phyloP scores from a whole-genome alignment of 2,329 filamentous ascomycete species.

The Colletotrichum liaoningense region DNA sequence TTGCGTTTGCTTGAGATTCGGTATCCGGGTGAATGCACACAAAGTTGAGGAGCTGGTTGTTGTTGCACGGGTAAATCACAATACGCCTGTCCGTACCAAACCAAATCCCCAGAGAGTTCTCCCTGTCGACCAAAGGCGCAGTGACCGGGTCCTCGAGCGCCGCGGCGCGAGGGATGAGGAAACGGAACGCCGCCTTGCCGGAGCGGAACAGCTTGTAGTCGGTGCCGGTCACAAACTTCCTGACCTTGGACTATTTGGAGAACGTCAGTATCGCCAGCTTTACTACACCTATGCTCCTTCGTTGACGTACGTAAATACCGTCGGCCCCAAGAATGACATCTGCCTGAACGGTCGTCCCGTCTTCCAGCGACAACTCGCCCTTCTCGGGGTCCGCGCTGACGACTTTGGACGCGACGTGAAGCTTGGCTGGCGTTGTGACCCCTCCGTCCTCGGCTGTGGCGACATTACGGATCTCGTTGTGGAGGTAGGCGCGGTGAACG shows the following conservation, averaged over 20 bases:
- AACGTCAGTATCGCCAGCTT: neutral
- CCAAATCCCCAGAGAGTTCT: conserved; percentile 51
- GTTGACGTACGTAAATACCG: conserved; percentile 57
- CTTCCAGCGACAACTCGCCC: conserved; percentile 56
- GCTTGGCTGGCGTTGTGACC: conserved; percentile 47
- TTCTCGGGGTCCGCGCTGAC: conserved; percentile 53
- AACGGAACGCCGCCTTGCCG: conserved; percentile 68
- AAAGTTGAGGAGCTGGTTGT: conserved; percentile 59
- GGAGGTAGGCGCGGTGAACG: conserved; percentile 62
- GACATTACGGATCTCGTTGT: conserved; percentile 58
- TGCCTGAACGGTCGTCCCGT: conserved; percentile 54
- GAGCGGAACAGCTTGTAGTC: conserved; percentile 50
- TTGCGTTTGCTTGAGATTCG: conserved; percentile 47
- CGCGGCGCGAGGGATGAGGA: conserved; percentile 54
- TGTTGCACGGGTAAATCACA: conserved; percentile 59
- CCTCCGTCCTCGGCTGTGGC: conserved; percentile 52
- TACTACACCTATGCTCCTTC: conserved; percentile 40
- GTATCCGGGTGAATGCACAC: conserved; percentile 63
- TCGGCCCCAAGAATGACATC: conserved; percentile 67
- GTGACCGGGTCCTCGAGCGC: conserved; percentile 48
- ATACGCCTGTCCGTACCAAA: conserved; percentile 54
- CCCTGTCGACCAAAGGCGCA: conserved; percentile 43
- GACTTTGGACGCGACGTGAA: conserved; percentile 55
- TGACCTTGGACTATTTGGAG: conserved; percentile 37
- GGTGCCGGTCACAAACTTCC: conserved; percentile 40